Evolutionary conservation across 2,329 filamentous ascomycete species (phyloP).

Genomic region (Sarocladium brachiariae): DNA sequence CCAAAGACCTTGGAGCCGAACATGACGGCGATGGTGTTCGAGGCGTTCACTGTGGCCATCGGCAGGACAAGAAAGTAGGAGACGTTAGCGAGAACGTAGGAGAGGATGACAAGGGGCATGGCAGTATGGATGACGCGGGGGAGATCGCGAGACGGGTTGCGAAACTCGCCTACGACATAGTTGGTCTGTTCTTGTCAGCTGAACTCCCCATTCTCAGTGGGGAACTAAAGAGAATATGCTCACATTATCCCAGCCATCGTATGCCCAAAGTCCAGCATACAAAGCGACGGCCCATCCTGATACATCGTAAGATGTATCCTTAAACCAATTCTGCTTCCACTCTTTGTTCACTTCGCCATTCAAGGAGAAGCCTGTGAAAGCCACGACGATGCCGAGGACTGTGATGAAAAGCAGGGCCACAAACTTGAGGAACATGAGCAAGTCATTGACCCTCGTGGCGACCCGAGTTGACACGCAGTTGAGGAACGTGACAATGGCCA

Average conservation of each 20-base stretch:
- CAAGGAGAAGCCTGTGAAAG: slow-evolving; percentile 73
- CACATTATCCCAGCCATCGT: slow-evolving; percentile 98
- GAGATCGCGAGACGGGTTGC: slow-evolving; percentile 81
- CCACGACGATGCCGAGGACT: slow-evolving; percentile 82
- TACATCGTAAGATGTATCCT: slow-evolving; percentile 70
- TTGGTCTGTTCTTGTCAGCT: slow-evolving; percentile 60
- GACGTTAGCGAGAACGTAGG: slow-evolving; percentile 85
- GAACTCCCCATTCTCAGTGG: slow-evolving; percentile 19
- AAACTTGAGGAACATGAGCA: slow-evolving; percentile 97
- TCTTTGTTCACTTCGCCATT: slow-evolving; percentile 69
- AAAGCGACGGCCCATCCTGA: slow-evolving; percentile 89
- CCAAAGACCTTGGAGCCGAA: slow-evolving; percentile 91
- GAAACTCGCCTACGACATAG: slow-evolving; percentile 95
- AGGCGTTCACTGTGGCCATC: slow-evolving; percentile 68
- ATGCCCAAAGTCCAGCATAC: slow-evolving; percentile 95
- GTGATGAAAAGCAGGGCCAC: slow-evolving; percentile 81
- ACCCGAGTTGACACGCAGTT: slow-evolving; percentile 90
- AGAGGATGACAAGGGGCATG: slow-evolving; percentile 87
- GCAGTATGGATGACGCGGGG: slow-evolving; percentile 94
- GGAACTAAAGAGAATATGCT: slow-evolving; percentile 27
- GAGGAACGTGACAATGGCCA: slow-evolving; percentile 70
- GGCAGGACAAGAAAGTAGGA: slow-evolving; percentile 94
- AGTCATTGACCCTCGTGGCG: slow-evolving; percentile 78
- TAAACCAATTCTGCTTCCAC: slow-evolving; percentile 92
- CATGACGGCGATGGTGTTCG: slow-evolving; percentile 92